Evolutionary conservation across 164 flowering plant genomes (phyloP).

Genomic region (Cinnamomum chago): DNA sequence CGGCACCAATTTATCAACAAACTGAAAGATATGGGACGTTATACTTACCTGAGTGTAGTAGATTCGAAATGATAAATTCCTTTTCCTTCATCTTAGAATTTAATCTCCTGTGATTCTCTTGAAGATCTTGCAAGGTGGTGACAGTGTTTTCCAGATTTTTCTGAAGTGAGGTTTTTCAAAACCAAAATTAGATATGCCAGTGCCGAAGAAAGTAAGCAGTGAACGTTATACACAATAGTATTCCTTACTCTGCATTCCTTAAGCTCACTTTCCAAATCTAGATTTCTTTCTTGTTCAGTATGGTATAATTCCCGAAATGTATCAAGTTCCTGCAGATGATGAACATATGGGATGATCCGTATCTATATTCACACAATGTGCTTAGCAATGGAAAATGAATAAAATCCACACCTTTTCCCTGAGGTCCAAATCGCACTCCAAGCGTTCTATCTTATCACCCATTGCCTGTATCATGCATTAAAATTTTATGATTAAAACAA

Average conservation of each 20-base stretch:
- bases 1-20: neutral
- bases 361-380: neutral
- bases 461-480: slow-evolving; percentile 43
- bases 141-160: slow-evolving; percentile 42
- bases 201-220: neutral
- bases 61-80: slow-evolving; percentile 59
- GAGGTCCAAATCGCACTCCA: slow-evolving; percentile 57
- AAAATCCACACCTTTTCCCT: slow-evolving; percentile 47
- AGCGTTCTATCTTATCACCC: slow-evolving; percentile 64
- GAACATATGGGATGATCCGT: neutral
- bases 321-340: slow-evolving; percentile 46
- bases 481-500: neutral
- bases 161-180: slow-evolving; percentile 27
- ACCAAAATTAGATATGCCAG: slow-evolving; percentile 4
- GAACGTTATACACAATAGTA: neutral
- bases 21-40: neutral
- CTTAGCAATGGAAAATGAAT: neutral
- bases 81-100: slow-evolving; percentile 51
- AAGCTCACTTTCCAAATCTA: slow-evolving; percentile 55
- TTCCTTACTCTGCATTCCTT: slow-evolving; percentile 63
- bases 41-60: slow-evolving; percentile 51
- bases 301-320: slow-evolving; percentile 53
- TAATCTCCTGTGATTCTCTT: slow-evolving; percentile 45
- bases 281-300: slow-evolving; percentile 57
- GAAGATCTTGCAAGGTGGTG: slow-evolving; percentile 55